Evolutionary conservation across 2,329 filamentous ascomycete species (phyloP).

Genomic region (Magnaporthiopsis incrustans): DNA sequence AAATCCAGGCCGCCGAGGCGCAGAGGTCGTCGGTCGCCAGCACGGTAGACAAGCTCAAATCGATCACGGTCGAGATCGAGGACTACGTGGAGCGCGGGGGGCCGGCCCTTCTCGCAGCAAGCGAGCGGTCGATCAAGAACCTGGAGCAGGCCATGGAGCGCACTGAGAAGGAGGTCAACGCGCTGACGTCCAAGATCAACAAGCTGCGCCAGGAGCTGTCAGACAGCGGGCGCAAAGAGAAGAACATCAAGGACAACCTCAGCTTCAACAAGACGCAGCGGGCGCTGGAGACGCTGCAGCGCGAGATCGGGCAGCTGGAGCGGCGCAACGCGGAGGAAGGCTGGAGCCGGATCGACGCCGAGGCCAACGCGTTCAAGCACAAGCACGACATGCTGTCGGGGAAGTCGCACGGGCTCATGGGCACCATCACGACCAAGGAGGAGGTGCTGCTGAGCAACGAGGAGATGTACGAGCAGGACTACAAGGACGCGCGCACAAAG

Average conservation of each 20-base stretch:
- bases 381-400: constrained; percentile 63
- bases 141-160: constrained; percentile 59
- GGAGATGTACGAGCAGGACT: constrained; percentile 76
- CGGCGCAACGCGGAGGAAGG: constrained; percentile 76
- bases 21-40: constrained; percentile 64
- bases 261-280: constrained; percentile 70
- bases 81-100: constrained; percentile 73
- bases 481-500: constrained; percentile 69
- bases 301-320: constrained; percentile 68
- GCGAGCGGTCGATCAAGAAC: constrained; percentile 58
- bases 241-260: constrained; percentile 83
- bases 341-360: constrained; percentile 62
- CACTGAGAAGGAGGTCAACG: constrained; percentile 59
- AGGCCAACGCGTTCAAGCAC: constrained; percentile 60
- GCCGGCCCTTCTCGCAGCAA: constrained; percentile 59
- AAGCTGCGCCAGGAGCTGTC: constrained; percentile 68
- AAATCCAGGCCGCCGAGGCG: constrained; percentile 63
- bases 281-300: constrained; percentile 56
- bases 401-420: constrained; percentile 66
- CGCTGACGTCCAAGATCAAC: constrained; percentile 64
- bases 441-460: constrained; percentile 66
- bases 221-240: constrained; percentile 74
- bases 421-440: constrained; percentile 76
- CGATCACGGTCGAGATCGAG: constrained; percentile 69
- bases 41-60: constrained; percentile 68